Evolutionary conservation across 768 basidiomycete species (phyloP), one percentile per base, ranked within the genome.

Genomic region (Coprinellus micaceus): DNA sequence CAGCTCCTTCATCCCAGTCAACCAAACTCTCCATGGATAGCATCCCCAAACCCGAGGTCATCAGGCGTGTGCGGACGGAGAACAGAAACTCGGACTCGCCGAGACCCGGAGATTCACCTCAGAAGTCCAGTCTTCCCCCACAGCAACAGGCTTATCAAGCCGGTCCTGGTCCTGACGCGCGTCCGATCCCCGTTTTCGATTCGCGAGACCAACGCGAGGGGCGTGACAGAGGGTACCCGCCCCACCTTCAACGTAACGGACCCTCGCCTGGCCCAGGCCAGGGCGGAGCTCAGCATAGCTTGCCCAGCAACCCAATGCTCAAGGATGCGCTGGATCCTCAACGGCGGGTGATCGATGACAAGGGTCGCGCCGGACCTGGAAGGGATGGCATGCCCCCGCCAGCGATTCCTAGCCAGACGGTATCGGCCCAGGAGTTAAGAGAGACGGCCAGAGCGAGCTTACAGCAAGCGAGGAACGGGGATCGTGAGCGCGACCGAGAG

Each of bases 41-140:
- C 65, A 79, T 91, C 45, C 89, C 88, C 22, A 75, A 88, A 46
- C 89, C 89, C n/a, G 88, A 90, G 66, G 87, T 89, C 30, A 86
- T 91, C 56, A 88, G 83, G 68, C 77, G 89, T 55, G 69, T 80
- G 24, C 70, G 80, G 26, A 68, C 74, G 26, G 78, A 79, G 11
- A 58, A 66, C 41, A 77, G 74, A 54, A 64, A 64, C 28, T 74
- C 64, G 26, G 75, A 74, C 52, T 69, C 71, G 37, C 67, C 73
- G 4, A 75, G 73, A 54, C 66, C 69, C 28, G 53, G 61, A 22
- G 37, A 58, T 15, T 64, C 66, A 10, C 52, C 52, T 4, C 28
- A 56, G 22, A 57, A 49, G 47, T 30, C 63, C 56, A 33, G 33
- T 13, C 33, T 33, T 33, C 33, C 33, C 13, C 33, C 33, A 13